Base-by-base conservation (phyloP, 371 early-diverging fungal genomes). In the Vittaforma corneae region DNA sequence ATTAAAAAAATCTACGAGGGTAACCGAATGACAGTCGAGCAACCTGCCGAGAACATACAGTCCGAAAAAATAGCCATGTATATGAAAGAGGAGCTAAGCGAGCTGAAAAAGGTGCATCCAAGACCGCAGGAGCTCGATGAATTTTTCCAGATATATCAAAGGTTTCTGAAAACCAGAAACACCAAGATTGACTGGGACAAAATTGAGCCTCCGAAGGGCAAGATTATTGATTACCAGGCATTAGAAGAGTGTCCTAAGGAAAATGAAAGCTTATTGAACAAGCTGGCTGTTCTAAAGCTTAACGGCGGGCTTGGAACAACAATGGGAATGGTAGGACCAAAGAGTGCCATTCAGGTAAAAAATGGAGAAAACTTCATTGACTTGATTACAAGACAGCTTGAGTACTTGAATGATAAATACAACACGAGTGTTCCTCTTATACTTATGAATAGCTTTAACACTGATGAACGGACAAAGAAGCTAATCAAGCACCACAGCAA, bases 301-400 rank as follows among this genome's bases (percentile, higher is more conserved):
- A 96, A 97, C 74, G 96, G 98, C 76, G 98, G 96, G 65, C 85
- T 96, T 34, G 98, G 96, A 62, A 96, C 96, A 28, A 91, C 95
- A 48, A 97, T 97, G 98, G 98, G 97, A 32, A 93, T 92, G 74
- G 88, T 91, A 62, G 97, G 96, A n/a, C 97, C 97, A 61, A 97
- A 97, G 81, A 76, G 81, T 61, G 94, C 90, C 40, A 96, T 97
- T 74, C 90, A 93, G 81, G 93, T 97, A 29, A 86, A 91, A 72
- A 92, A 93, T 73, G 88, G 90, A 30, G 87, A 90, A 87, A 93
- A 94, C 64, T 96, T 97, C 79, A 84, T 97, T 67, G 96, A 97
- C 78, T 81, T 97, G 62, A 89, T 89, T 62, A 94, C 92, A 51
- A 88, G 91, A 73, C 98, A 97, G 80, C 88, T 97, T 72, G 93